Conservation (phyloP, 331 rosid species). For the Malus hybrid region DNA sequence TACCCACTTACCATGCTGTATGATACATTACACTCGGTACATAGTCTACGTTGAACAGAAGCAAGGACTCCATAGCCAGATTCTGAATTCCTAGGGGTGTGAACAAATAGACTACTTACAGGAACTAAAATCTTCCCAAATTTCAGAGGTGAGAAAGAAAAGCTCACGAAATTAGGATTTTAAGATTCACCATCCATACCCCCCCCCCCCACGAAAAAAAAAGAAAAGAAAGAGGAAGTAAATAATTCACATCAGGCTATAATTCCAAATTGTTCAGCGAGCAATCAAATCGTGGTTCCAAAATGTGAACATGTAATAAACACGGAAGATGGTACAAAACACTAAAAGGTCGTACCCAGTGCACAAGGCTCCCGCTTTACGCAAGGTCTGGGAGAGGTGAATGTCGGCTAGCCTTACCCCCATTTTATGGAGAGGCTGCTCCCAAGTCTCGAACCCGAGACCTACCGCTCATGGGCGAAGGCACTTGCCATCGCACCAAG, state of each 20-base stretch:
- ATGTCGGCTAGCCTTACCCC: too few relatives aligned
- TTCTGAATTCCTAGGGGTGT: background rate
- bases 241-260: background rate
- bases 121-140: background rate
- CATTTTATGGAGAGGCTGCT: too few relatives aligned
- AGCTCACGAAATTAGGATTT: background rate
- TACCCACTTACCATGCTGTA: background rate
- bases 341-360: background rate
- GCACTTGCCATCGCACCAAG: too few relatives aligned
- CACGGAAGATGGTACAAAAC: background rate
- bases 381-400: too few relatives aligned
- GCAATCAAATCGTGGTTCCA: conserved; percentile 10
- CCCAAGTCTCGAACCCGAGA: too few relatives aligned
- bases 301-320: conserved; percentile 6
- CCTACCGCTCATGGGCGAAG: too few relatives aligned
- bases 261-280: background rate
- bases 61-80: background rate
- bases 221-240: background rate
- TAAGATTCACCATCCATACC: too few relatives aligned
- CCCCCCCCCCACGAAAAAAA: background rate
- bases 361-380: too few relatives aligned
- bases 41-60: background rate
- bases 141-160: background rate
- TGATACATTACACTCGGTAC: background rate
- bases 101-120: background rate